Evolutionary conservation across 2,329 filamentous ascomycete genomes (phyloP).

Genomic region (Penicillium sclerotigenum): DNA sequence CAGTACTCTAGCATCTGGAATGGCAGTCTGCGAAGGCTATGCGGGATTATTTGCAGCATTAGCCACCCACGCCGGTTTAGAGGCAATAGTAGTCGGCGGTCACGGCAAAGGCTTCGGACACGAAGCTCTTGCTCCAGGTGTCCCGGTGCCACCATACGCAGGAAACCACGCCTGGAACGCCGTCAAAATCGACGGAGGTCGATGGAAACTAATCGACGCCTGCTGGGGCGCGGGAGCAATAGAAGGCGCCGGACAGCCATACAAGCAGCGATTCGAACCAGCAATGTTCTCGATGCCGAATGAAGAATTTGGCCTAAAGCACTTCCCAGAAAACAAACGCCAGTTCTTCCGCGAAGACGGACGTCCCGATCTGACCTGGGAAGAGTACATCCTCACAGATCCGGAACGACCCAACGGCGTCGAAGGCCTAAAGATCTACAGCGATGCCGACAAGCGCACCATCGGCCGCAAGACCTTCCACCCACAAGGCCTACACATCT

Average conservation of each 20-base stretch:
- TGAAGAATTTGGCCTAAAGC: conserved; percentile 73
- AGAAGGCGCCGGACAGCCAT: conserved; percentile 52
- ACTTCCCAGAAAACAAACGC: conserved; percentile 68
- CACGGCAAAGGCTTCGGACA: conserved; percentile 87
- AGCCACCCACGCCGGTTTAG: conserved; percentile 73
- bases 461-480: conserved; percentile 58
- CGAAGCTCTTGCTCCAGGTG: conserved; percentile 58
- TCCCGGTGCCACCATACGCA: conserved; percentile 62
- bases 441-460: conserved; percentile 48
- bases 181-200: conserved; percentile 77
- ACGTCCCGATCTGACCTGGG: conserved; percentile 63
- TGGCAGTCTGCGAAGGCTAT: conserved; percentile 90
- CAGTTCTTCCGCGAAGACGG: conserved; percentile 76
- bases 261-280: conserved; percentile 66
- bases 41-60: conserved; percentile 77
- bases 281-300: conserved; percentile 62
- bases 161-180: conserved; percentile 88
- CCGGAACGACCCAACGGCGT: conserved; percentile 45
- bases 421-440: conserved; percentile 48
- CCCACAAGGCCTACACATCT: conserved; percentile 60
- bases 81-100: conserved; percentile 70
- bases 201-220: conserved; percentile 86
- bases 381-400: conserved; percentile 72
- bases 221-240: conserved; percentile 90
- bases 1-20: conserved; percentile 70